These are phyloP conservation scores for Closterium sp. DNA, from an alignment of 139 green algal genomes.

Conservation along the genomic window DNA sequence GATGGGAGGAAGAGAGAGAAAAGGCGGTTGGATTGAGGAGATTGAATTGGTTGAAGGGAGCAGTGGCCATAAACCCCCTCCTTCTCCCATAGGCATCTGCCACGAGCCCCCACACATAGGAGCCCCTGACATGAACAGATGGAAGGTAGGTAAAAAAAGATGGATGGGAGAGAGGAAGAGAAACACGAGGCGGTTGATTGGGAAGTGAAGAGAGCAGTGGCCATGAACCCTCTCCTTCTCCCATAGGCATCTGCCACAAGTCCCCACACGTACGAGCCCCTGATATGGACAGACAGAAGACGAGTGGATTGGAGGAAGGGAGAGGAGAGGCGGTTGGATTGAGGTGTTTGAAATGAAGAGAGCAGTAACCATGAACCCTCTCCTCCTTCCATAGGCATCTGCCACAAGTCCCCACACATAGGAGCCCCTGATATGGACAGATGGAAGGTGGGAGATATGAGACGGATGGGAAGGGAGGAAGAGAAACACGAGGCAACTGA, in stretches of 20 bases:
- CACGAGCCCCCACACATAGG: conserved; percentile 62
- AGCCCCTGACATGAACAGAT: conserved; percentile 55
- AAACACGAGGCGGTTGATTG: too few relatives aligned
- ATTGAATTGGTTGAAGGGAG: too few relatives aligned
- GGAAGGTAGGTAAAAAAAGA: too few relatives aligned
- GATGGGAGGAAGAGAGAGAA: not conserved
- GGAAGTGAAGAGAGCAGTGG: conserved; percentile 29
- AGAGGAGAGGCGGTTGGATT: not conserved
- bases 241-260: not conserved
- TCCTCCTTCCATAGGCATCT: too few relatives aligned
- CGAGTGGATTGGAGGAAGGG: too few relatives aligned
- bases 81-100: not conserved
- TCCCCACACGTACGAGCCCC: conserved; percentile 70
- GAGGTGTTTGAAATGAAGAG: conserved; percentile 8
- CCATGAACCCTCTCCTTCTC: too few relatives aligned
- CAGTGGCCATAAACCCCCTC: not conserved
- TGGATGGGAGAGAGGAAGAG: too few relatives aligned
- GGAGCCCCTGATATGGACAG: conserved; percentile 60
- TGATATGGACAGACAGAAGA: too few relatives aligned
- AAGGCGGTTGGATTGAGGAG: not conserved
- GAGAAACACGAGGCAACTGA: too few relatives aligned
- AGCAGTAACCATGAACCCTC: too few relatives aligned
- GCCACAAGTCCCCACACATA: conserved; percentile 61
- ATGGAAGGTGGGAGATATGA: too few relatives aligned
- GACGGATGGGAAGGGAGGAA: not conserved